These are phyloP conservation scores for Bauhinia variegata DNA, from an alignment of 306 rosid species.

Conservation along the genomic window DNA sequence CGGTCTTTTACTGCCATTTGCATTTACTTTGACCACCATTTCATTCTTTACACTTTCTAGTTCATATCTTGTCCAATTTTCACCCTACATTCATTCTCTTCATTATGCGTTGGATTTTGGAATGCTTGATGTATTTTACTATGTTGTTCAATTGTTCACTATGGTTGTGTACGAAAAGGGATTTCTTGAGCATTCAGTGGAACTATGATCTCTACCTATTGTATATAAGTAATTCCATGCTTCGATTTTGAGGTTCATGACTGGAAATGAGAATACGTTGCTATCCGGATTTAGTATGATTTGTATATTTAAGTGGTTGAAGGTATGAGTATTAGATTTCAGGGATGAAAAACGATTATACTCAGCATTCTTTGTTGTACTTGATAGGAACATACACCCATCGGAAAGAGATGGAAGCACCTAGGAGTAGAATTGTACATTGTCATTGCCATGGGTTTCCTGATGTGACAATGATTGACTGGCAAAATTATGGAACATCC, in stretches of 20 bases:
- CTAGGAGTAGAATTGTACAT: neutral
- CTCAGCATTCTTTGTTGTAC: neutral
- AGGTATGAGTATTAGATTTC: neutral
- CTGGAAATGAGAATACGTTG: neutral
- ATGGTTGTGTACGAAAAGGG: conserved; percentile 1
- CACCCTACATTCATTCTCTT: conserved; percentile 39
- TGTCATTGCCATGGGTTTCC: neutral
- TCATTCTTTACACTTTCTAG: neutral
- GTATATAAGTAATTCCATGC: neutral
- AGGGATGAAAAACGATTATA: neutral
- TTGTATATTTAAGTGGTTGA: neutral
- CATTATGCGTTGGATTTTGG: conserved; percentile 27
- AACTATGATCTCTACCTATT: neutral
- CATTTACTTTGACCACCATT: neutral
- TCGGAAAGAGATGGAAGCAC: neutral
- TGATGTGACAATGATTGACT: neutral
- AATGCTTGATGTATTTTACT: neutral
- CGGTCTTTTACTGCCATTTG: neutral
- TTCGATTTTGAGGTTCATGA: neutral
- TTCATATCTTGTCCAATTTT: neutral
- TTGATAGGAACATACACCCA: neutral
- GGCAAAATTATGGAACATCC: neutral
- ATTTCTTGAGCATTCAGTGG: neutral
- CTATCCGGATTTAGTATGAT: neutral
- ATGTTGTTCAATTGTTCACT: neutral